A percentile compares a stretch with the other conserved stretches of the same genome.
Evolutionary conservation across 1,139 yeast genomes (phyloP).

Genomic region (Candida sanyaensis): DNA sequence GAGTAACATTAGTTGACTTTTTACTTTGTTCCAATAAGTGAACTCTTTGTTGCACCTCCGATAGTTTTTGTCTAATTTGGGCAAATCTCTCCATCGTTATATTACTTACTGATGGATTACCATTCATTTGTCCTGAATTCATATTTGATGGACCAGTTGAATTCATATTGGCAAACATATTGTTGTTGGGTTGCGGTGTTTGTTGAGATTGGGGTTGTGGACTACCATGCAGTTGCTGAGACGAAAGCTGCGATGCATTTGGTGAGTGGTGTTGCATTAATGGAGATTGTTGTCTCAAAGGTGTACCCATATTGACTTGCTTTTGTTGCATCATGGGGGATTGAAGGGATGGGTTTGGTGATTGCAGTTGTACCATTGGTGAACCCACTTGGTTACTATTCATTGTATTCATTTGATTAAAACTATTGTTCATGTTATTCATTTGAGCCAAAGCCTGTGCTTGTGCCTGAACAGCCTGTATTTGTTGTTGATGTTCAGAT

Average conservation of each 20-base stretch:
- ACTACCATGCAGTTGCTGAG: conserved; percentile 2
- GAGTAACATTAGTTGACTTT: conserved; percentile 22
- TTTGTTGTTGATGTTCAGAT: conserved; percentile 10
- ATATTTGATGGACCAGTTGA: conserved; percentile 10
- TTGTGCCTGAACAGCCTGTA: conserved; percentile 14
- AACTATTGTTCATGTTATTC: conserved; percentile 3
- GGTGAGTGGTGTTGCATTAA: conserved; percentile 14
- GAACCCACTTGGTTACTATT: conserved; percentile 6
- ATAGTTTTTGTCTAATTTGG: conserved; percentile 38
- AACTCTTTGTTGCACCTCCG: conserved; percentile 47
- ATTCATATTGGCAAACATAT: conserved; percentile 9
- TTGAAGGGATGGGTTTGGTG: conserved; percentile 12
- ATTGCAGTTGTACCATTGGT: conserved; percentile 12
- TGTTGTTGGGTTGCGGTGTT: conserved; percentile 3
- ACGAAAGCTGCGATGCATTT: conserved; percentile 4
- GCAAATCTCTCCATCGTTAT: conserved; percentile 45
- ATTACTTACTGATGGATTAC: conserved; percentile 17
- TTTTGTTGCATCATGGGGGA: conserved; percentile 12
- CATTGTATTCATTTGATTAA: not conserved
- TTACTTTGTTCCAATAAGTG: conserved; percentile 31
- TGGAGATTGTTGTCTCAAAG: conserved; percentile 12
- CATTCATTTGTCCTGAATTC: conserved; percentile 10
- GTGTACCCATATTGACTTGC: conserved; percentile 9
- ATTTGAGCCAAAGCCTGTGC: conserved; percentile 14
- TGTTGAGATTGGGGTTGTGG: conserved; percentile 6